phyloP scores from a whole-genome alignment of 2,329 filamentous ascomycete species.

The Nannizzia gypsea region DNA sequence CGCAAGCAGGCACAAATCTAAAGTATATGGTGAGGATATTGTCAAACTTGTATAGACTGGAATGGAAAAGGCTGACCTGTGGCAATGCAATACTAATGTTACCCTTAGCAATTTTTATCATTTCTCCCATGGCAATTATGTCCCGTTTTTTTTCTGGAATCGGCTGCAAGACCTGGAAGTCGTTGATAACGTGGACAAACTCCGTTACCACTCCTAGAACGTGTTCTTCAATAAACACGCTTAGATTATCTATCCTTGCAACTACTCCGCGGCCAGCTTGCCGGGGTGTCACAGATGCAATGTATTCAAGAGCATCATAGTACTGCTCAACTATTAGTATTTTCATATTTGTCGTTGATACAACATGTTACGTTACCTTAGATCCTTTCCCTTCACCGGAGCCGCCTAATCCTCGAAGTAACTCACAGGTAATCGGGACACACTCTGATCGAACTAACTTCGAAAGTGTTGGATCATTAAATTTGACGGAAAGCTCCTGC shows the following conservation, averaged over 20 bases:
- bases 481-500: conserved; percentile 55
- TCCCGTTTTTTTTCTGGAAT: conserved; percentile 61
- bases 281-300: conserved; percentile 42
- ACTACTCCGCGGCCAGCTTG: conserved; percentile 35
- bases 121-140: conserved; percentile 73
- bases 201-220: conserved; percentile 77
- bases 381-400: conserved; percentile 41
- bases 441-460: conserved; percentile 64
- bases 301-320: conserved; percentile 41
- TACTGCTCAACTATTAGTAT: conserved; percentile 24
- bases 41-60: conserved; percentile 9
- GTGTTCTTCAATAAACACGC: conserved; percentile 67
- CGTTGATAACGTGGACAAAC: conserved; percentile 68
- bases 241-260: conserved; percentile 48
- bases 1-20: conserved; percentile 87
- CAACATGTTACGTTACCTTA: conserved; percentile 42
- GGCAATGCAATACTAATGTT: conserved; percentile 70
- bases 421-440: conserved; percentile 62
- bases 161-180: conserved; percentile 46
- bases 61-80: conserved; percentile 47
- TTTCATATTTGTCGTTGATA: not conserved
- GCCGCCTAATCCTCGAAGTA: conserved; percentile 69
- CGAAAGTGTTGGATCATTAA: conserved; percentile 53
- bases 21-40: conserved; percentile 8
- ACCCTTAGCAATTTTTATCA: conserved; percentile 64